Conservation (phyloP, 2,329 filamentous ascomycete genomes). For the Epichloe baconii region DNA sequence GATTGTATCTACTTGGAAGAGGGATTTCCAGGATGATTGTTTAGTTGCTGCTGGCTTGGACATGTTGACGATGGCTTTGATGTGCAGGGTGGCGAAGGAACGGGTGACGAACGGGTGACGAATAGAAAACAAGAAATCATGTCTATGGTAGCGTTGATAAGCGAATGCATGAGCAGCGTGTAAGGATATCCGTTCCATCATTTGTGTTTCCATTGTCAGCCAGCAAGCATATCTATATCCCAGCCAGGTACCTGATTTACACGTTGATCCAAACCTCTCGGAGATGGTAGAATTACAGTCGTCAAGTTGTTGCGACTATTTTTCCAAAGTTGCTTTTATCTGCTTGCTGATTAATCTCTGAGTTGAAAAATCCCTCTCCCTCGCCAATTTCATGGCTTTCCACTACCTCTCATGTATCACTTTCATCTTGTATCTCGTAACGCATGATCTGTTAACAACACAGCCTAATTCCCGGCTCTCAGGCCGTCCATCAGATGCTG, state of each 20-base stretch:
- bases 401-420: no score
- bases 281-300: no score
- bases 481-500: slow-evolving; percentile 42
- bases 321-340: no score
- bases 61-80: background rate
- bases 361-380: no score
- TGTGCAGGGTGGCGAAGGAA: background rate
- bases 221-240: background rate
- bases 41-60: background rate
- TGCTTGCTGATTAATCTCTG: no score
- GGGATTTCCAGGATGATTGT: background rate
- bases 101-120: background rate
- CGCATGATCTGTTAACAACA: background rate
- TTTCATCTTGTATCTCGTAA: background rate
- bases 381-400: no score
- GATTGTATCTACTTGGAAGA: background rate
- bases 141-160: background rate
- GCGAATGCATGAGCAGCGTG: background rate
- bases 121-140: no score
- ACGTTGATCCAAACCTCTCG: no score
- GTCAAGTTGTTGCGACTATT: no score
- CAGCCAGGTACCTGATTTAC: no score
- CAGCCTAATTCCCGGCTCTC: slow-evolving; percentile 19
- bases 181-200: background rate
- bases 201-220: background rate